Base-by-base conservation (phyloP, 1,139 yeast genomes). In the Yamadazyma songkhlaensis region DNA sequence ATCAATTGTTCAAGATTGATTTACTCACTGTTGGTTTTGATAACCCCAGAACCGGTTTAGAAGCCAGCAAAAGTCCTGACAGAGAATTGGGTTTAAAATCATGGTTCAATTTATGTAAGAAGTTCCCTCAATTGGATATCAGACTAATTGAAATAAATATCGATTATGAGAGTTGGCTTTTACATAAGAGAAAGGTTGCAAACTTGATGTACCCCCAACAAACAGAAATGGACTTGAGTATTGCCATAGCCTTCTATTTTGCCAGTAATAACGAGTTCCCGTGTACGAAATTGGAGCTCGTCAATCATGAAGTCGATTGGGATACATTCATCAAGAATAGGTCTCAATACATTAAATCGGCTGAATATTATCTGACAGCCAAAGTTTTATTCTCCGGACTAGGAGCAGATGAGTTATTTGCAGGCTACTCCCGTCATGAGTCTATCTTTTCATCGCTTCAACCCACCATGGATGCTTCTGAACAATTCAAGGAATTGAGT, bases 351-450 rank as follows among this genome's bases (percentile, higher is more conserved):
- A 25, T 45, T 4, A 35, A 17, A 1, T 13, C 23, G 3, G 33
- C 25, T 2, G 37, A 33, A 0, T 81, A 77, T 48, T 48, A 54
- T 3, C 76, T 90, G 11, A 55, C 60, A 7, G 77, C 88, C 9
- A 78, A 80, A 46, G 96, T 90, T 0, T 60, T 90, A 9, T 67
- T 94, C 30, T 86, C 96, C 41, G 98, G 99, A 0, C 68, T 92
- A n/a, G 99, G 99, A 1, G 98, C 98, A 0, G 99, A 92, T 60
- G 98, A 92, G 59, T 64, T 77, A 22, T 89, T 85, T 65, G 99
- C 95, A 0, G 99, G 99, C 0, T 92, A 92, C 57, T 85, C 88
- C 1, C 62, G 95, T 27, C 95, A 86, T 53, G 81, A 79, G 39
- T 62, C 78, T 25, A 55, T 76, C 2, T 76, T 77, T 48, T 60